These are phyloP conservation scores for Plasmodium gonderi DNA, from an alignment of 169 alveolate species.

Conservation along the genomic window DNA sequence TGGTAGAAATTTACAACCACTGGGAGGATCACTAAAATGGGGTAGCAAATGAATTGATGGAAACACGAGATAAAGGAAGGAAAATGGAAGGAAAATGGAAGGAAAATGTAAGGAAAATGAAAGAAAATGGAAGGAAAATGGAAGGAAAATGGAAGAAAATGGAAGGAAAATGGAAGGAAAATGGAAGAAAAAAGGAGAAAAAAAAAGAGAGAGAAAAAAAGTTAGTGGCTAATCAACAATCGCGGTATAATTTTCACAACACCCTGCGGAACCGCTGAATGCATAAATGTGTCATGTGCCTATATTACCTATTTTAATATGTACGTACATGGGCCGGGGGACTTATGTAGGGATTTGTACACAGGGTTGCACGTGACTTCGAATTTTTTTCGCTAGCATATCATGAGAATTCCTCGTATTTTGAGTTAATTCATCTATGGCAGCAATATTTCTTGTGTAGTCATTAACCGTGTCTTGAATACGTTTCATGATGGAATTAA, in stretches of 20 bases:
- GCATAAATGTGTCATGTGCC: background rate
- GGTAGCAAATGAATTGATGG: too few species aligned
- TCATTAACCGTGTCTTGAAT: constrained; percentile 33
- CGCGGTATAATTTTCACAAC: too few species aligned
- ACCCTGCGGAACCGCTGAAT: too few species aligned
- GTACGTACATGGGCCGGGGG: background rate
- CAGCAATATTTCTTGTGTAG: constrained; percentile 22
- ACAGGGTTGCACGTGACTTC: background rate
- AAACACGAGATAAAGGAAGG: too few species aligned
- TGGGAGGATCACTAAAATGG: background rate
- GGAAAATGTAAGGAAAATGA: too few species aligned
- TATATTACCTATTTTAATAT: background rate
- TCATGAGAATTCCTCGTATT: constrained; percentile 41
- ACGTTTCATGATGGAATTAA: constrained; percentile 40
- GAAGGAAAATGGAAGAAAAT: too few species aligned
- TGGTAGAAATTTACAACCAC: background rate
- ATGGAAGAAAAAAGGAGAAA: too few species aligned
- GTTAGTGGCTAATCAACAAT: too few species aligned
- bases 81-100: too few species aligned
- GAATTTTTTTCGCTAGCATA: background rate
- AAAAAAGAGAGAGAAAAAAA: too few species aligned
- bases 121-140: too few species aligned
- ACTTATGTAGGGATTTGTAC: background rate
- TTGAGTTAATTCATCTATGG: constrained; percentile 23
- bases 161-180: too few species aligned